phyloP scores from a whole-genome alignment of 345 rosid species.

The Viola odorata region DNA sequence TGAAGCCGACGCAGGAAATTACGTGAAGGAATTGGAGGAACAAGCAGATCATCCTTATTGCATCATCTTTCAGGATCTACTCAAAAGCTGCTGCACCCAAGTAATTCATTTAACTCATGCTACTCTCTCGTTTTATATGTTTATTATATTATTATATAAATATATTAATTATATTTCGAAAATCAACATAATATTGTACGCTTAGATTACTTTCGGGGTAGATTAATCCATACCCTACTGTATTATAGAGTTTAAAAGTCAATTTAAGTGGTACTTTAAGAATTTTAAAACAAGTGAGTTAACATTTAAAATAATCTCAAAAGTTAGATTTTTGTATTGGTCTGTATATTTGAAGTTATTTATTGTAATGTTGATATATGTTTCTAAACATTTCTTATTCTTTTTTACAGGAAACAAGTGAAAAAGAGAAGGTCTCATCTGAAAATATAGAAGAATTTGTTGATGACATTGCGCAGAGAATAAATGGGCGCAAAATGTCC shows the following conservation, averaged over 20 bases:
- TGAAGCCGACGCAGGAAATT: conserved; percentile 5
- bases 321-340: too few species aligned
- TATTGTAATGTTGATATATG: background rate
- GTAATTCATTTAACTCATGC: conserved; percentile 3
- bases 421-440: background rate
- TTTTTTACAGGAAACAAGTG: conserved; percentile 1
- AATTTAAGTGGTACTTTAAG: too few species aligned
- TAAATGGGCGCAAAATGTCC: conserved; percentile 13
- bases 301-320: too few species aligned
- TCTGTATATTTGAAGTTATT: too few species aligned
- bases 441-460: conserved; percentile 6
- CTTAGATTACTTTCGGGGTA: too few species aligned
- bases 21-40: conserved; percentile 15
- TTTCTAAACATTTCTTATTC: background rate
- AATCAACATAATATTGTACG: too few species aligned
- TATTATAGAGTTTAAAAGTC: too few species aligned
- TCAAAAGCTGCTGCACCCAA: conserved; percentile 25
- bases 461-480: conserved; percentile 1
- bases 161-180: too few species aligned
- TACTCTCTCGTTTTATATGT: background rate
- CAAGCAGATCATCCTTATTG: conserved; percentile 26
- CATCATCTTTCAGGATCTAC: conserved; percentile 46
- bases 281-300: too few species aligned
- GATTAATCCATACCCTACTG: too few species aligned
- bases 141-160: background rate